Evolutionary conservation across 2,329 filamentous ascomycete species (phyloP).

Genomic region (Pseudocercospora eumusae): DNA sequence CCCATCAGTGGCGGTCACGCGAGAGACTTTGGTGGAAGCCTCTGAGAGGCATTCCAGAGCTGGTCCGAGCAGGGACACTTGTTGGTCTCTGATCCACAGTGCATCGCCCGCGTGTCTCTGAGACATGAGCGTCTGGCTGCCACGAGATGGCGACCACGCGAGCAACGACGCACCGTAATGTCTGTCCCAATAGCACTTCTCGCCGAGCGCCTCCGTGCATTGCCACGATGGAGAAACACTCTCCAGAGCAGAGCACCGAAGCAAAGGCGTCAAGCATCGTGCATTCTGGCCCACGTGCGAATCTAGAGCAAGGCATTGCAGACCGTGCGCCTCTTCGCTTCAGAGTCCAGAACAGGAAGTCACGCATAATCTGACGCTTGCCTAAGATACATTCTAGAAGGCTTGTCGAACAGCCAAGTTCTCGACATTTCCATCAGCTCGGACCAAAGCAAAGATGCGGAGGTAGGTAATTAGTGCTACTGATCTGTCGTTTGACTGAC

Average conservation of each 20-base stretch:
- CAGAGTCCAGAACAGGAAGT: conserved; percentile 8
- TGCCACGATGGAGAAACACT: neutral
- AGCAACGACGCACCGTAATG: neutral
- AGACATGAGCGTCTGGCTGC: conserved; percentile 3
- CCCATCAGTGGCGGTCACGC: neutral
- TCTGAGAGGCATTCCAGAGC: no score
- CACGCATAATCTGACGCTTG: conserved; percentile 9
- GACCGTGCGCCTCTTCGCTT: conserved; percentile 9
- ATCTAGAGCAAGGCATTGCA: neutral
- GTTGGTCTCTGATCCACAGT: neutral
- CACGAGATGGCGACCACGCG: conserved; percentile 12
- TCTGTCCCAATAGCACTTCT: neutral
- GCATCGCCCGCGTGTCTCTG: neutral
- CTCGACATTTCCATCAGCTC: neutral
- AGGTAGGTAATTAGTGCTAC: conserved; percentile 9
- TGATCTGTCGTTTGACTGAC: conserved; percentile 9
- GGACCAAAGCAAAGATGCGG: neutral
- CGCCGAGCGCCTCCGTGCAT: conserved; percentile 2
- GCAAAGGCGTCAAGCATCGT: neutral
- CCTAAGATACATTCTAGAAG: conserved; percentile 7
- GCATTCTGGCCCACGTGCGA: conserved; percentile 9
- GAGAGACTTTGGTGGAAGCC: neutral
- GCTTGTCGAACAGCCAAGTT: neutral
- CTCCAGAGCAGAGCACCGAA: conserved; percentile 4
- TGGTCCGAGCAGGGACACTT: neutral